Evolutionary conservation across 148 eudicot genomes (phyloP), one percentile per base, ranked within the genome.

Genomic region (Chenopodium suecicum): DNA sequence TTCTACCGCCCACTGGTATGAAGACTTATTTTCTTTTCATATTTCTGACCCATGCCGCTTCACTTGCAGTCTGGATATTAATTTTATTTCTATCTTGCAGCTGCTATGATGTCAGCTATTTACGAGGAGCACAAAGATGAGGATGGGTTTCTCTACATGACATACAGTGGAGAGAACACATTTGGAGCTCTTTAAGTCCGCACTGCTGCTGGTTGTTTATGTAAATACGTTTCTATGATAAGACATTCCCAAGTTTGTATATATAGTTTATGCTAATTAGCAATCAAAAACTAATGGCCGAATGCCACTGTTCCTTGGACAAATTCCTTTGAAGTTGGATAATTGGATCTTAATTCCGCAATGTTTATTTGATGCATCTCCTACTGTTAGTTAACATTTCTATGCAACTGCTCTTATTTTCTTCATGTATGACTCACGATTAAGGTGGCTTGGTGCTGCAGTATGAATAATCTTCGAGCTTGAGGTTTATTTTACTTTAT

Each of bases 61-160:
- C 44, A 19, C 73, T 11, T 66, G 25, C 27, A 41, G n/a, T 56
- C n/a, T n/a, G 22, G 25, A 67, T 67, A n/a, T 48, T 46, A 11
- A 63, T 32, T 41, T 23, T 44, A 56, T 32, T 3, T 77, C 27
- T 76, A 23, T 77, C 9, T 72, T 77, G 75, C 82, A 94, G 98
- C 97, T 75, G 97, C 95, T 16, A 91, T 94, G 98, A 92, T 94
- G 98, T 93, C 97, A 83, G 90, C 98, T n/a, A 94, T 94, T 50
- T 94, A 93, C 63, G 98, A 94, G 86, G 98, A 94, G 81, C 89
- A 94, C 89, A 93, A 94, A 84, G 98, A 94, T 27, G 98, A 94
- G 86, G 98, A 94, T 88, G 98, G 98, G 6, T 94, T 94, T 82
- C 94, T 94, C 20, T 94, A 94, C 91, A 94, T 94, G 98, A 91